Evolutionary conservation across 306 rosid genomes (phyloP), one percentile per base, ranked within the genome.

Genomic region (Rosa lucieae): DNA sequence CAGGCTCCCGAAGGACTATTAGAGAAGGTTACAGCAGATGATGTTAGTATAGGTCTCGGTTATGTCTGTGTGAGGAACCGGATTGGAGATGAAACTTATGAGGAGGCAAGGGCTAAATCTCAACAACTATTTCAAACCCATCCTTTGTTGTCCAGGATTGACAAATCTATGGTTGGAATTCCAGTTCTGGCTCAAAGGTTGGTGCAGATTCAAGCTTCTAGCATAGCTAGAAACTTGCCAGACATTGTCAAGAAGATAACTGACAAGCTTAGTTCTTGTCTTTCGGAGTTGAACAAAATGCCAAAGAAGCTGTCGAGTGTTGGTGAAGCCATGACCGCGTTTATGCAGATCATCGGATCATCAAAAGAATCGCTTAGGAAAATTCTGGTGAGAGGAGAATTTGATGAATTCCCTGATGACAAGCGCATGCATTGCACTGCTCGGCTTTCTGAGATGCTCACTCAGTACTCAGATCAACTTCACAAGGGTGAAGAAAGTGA

Each of bases 51-150:
- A 8, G 63, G 63, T 20, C 63, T 56, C 4, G 63, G 63, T 56
- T 56, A 56, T n/a, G 63, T 56, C 2, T 56, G 63, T n/a, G 62
- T 56, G 29, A 56, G 63, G 63, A 56, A 56, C 29, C 63, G 63
- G 29, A 56, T 56, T 56, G 67, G 67, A 9, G 67, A 61, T 61
- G 67, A 61, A 12, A 61, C 67, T 2, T 23, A 26, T 61, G 67
- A 73, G 67, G 78, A 75, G 55, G 78, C 67, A 9, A 80, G 72
- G 79, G 81, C 78, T 23, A 10, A 0, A 11, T 29, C 68, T 29
- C n/a, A 14, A 0, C 8, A 63, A 63, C 20, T 63, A 13, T 63
- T 63, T 63, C 20, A 6, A 32, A 29, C 68, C 11, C 68, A 63
- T 32, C 68, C 68, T 4, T 6, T 63, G 68, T 43, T 63, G 8